Evolutionary conservation across 371 early-diverging fungal genomes (phyloP), one percentile per base, ranked within the genome.

Genomic region (Mycotypha africana): DNA sequence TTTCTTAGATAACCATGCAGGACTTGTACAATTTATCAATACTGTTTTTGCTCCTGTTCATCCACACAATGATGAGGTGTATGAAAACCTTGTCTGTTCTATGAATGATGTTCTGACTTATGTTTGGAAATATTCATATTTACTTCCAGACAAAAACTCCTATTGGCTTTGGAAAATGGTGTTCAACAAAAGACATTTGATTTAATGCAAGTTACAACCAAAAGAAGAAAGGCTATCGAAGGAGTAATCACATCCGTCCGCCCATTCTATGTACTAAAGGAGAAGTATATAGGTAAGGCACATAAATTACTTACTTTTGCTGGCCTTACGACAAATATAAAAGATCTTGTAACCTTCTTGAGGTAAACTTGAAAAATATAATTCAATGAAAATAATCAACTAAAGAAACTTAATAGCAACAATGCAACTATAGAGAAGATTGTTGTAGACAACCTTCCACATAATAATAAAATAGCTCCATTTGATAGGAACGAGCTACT

Each of bases 321-420:
- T 36, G 55, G 49, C 23, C 40, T 54, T 34, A 43, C 49, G 16
- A 49, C 45, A 21, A 54, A 48, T 48, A 19, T 31, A 42, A 38
- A 26, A 3, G 45, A 49, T 26, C 34, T 49, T 37, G 45, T 22
- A 39, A 32, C 43, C 16, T 45, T 54, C 36, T 34, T 49, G 17
- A 49, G 42, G 55, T 48, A 54, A 49, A n/a, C 28, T 46, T 37
- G n/a, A 33, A 42, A 46, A 45, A 39, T 31, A 54, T 54, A 44
- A 34, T 34, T 41, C 24, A 39, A 39, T 51, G 35, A 45, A 45
- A 28, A 52, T 45, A 34, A 45, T 34, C 28, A 42, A 41, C 53
- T 53, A 53, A 47, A 38, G 24, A 37, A 14, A 20, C 25, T 53
- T 48, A 54, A 38, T 36, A 54, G 45, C 22, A 45, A 49, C 26